Conservation (phyloP, 805 yeast species). For the Candida chauliodis region DNA sequence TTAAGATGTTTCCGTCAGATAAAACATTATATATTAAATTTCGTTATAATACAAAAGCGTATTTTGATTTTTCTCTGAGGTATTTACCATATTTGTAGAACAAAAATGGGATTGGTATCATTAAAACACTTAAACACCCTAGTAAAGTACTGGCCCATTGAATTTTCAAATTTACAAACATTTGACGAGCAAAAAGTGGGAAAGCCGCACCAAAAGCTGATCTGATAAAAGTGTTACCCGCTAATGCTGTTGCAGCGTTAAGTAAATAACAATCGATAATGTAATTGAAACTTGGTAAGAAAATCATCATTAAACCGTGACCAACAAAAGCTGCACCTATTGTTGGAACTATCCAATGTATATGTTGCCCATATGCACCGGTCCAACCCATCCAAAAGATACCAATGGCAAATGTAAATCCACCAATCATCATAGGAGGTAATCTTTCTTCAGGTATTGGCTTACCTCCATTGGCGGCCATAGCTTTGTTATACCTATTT, state of each 20-base stretch:
- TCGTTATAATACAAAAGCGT: constrained; percentile 25
- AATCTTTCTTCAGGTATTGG: constrained; percentile 79
- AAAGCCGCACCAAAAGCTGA: constrained; percentile 59
- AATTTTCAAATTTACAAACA: constrained; percentile 48
- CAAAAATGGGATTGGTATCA: constrained; percentile 56
- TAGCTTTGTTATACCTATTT: constrained; percentile 43
- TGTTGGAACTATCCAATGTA: constrained; percentile 74
- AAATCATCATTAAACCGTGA: constrained; percentile 50
- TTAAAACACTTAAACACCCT: constrained; percentile 48
- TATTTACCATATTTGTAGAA: constrained; percentile 48
- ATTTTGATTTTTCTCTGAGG: constrained; percentile 18
- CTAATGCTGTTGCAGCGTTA: constrained; percentile 61
- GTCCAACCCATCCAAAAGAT: constrained; percentile 87
- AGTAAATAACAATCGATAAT: constrained; percentile 57
- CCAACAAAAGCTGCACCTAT: constrained; percentile 42
- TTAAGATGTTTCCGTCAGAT: too few species aligned
- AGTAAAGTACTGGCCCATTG: constrained; percentile 55
- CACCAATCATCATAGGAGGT: constrained; percentile 73
- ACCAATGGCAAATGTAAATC: constrained; percentile 70
- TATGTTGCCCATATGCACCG: constrained; percentile 65
- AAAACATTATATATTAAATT: too few species aligned
- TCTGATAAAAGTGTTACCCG: constrained; percentile 59
- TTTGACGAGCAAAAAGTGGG: constrained; percentile 54
- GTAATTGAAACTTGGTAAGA: constrained; percentile 59
- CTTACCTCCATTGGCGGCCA: constrained; percentile 50